These are phyloP conservation scores for Populus hybrid DNA, from an alignment of 441 rosid genomes.

Conservation along the genomic window DNA sequence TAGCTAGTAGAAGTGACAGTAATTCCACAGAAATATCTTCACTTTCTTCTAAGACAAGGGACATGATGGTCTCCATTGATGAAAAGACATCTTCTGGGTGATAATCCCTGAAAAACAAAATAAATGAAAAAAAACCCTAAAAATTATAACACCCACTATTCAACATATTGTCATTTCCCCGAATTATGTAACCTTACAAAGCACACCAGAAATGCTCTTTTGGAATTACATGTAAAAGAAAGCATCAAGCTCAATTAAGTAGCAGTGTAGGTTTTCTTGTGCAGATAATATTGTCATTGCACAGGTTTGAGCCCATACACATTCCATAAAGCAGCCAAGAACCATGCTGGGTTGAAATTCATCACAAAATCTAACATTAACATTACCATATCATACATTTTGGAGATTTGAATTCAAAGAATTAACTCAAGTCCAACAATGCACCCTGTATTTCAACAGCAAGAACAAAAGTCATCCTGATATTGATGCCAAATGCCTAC, in stretches of 20 bases:
- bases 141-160: not conserved
- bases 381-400: not conserved
- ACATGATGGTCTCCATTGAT: constrained; percentile 93
- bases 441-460: not conserved
- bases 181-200: not conserved
- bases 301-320: not conserved
- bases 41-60: constrained; percentile 92
- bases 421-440: not conserved
- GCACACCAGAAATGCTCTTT: not conserved
- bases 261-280: not conserved
- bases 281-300: not conserved
- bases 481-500: not conserved
- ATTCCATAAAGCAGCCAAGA: not conserved
- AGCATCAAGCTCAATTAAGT: not conserved
- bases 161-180: not conserved
- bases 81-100: constrained; percentile 74
- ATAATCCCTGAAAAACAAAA: constrained; percentile 55
- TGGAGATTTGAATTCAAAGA: not conserved
- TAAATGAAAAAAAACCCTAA: not conserved
- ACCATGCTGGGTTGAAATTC: not conserved
- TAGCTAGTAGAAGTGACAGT: constrained; percentile 67
- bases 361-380: not conserved
- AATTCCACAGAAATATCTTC: constrained; percentile 83
- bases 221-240: not conserved
- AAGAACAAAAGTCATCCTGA: not conserved